A percentile compares a stretch with the other conserved stretches of the same genome.
These are phyloP conservation scores for Globisporangium parvum DNA, from an alignment of 352 stramenopile species.

Conservation along the genomic window DNA sequence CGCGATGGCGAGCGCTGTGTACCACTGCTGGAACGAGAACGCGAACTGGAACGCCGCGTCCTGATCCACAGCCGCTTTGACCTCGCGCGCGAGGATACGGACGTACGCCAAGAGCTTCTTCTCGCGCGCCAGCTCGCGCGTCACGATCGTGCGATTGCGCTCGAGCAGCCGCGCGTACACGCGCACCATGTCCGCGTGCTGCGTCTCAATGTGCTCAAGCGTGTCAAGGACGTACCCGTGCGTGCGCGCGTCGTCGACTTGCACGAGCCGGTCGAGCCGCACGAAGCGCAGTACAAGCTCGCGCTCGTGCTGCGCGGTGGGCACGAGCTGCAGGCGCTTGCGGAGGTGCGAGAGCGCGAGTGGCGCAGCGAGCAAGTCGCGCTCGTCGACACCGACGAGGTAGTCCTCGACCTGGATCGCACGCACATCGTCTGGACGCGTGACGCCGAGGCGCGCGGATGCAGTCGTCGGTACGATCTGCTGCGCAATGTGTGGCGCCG, in stretches of 20 bases:
- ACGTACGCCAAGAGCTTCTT: conserved; percentile 65
- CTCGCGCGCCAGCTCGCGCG: conserved; percentile 40
- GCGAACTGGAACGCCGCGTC: conserved; percentile 48
- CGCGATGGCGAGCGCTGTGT: conserved; percentile 8
- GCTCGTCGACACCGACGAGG: conserved; percentile 68
- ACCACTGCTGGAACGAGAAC: conserved; percentile 51
- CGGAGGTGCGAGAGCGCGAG: conserved; percentile 37
- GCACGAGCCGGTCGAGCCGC: conserved; percentile 32
- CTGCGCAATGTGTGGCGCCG: conserved; percentile 31
- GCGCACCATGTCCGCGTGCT: conserved; percentile 23
- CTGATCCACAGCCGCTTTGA: conserved; percentile 25
- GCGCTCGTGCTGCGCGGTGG: conserved; percentile 15
- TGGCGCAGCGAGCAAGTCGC: conserved; percentile 48
- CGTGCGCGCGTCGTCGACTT: conserved; percentile 29
- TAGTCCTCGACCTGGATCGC: conserved; percentile 92
- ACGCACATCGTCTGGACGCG: conserved; percentile 44
- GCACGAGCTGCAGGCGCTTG: conserved; percentile 19
- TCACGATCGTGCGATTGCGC: conserved; percentile 30
- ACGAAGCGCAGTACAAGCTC: conserved; percentile 55
- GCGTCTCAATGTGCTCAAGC: conserved; percentile 35
- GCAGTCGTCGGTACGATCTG: conserved; percentile 13
- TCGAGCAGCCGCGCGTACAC: conserved; percentile 36
- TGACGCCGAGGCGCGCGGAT: too few species aligned
- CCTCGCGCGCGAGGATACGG: conserved; percentile 33
- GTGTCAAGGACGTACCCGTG: conserved; percentile 42